Evolutionary conservation across 1,284 basidiomycete species (phyloP).

Genomic region (Rhodotorula sp.): DNA sequence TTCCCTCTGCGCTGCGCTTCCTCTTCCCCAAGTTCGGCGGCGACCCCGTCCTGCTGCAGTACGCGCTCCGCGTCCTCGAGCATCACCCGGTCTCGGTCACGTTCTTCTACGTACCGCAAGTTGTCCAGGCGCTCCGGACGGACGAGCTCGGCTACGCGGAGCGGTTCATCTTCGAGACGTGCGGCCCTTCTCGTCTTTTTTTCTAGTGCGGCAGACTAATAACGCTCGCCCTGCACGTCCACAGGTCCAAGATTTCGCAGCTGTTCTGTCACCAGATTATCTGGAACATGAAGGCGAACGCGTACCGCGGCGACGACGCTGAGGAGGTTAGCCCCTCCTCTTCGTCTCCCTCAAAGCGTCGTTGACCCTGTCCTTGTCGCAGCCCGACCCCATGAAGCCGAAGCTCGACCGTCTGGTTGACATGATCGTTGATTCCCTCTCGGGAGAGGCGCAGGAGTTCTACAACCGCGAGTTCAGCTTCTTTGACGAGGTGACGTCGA

Average conservation of each 20-base stretch:
- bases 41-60: constrained; percentile 87
- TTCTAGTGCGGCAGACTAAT: background rate
- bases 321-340: constrained; percentile 65
- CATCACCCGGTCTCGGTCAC: constrained; percentile 92
- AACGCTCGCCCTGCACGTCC: background rate
- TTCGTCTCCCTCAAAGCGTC: background rate
- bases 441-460: constrained; percentile 86
- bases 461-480: constrained; percentile 95
- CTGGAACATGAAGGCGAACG: constrained; percentile 99
- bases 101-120: constrained; percentile 99
- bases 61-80: constrained; percentile 92
- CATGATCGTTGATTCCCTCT: constrained; percentile 78
- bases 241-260: constrained; percentile 84
- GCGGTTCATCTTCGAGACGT: constrained; percentile 92
- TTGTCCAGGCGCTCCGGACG: constrained; percentile 90
- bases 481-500: constrained; percentile 94
- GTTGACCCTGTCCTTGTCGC: background rate
- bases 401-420: constrained; percentile 83
- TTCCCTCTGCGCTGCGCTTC: constrained; percentile 80
- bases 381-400: constrained; percentile 96
- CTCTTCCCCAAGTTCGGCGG: constrained; percentile 68
- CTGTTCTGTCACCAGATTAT: constrained; percentile 99
- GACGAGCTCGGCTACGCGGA: constrained; percentile 85
- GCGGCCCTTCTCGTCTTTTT: background rate
- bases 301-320: constrained; percentile 84